These are phyloP conservation scores for Candida easanensis DNA, from an alignment of 805 yeast species.

Conservation along the genomic window DNA sequence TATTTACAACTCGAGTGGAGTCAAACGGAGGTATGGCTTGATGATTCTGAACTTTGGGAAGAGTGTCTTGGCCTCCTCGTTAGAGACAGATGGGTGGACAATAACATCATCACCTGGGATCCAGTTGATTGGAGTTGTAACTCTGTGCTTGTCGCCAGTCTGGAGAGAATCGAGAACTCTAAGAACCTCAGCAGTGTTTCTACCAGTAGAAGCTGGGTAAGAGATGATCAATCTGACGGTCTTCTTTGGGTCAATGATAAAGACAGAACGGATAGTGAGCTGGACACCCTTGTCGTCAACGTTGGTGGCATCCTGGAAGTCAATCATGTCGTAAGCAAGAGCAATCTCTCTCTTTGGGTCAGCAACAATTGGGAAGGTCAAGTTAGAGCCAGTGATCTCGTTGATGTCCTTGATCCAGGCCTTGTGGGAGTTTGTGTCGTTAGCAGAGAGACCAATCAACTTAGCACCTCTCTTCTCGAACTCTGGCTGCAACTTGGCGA, in stretches of 20 bases:
- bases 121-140: constrained; percentile 75
- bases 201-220: constrained; percentile 72
- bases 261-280: constrained; percentile 68
- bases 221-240: constrained; percentile 60
- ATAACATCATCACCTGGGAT: constrained; percentile 71
- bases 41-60: constrained; percentile 61
- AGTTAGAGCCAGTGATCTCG: constrained; percentile 57
- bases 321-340: constrained; percentile 64
- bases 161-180: constrained; percentile 71
- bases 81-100: constrained; percentile 62
- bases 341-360: constrained; percentile 63
- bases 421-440: constrained; percentile 57
- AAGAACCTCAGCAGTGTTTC: constrained; percentile 73
- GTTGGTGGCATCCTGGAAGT: constrained; percentile 65
- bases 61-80: constrained; percentile 55
- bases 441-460: constrained; percentile 67
- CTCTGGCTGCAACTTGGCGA: constrained; percentile 68
- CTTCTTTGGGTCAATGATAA: constrained; percentile 66
- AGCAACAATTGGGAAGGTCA: constrained; percentile 67
- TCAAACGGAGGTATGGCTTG: constrained; percentile 63
- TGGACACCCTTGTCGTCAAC: constrained; percentile 63
- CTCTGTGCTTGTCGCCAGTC: constrained; percentile 55
- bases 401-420: constrained; percentile 73
- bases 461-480: constrained; percentile 63
- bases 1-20: constrained; percentile 61